Conservation (phyloP, 1,139 yeast genomes). For the Candida sp. region DNA sequence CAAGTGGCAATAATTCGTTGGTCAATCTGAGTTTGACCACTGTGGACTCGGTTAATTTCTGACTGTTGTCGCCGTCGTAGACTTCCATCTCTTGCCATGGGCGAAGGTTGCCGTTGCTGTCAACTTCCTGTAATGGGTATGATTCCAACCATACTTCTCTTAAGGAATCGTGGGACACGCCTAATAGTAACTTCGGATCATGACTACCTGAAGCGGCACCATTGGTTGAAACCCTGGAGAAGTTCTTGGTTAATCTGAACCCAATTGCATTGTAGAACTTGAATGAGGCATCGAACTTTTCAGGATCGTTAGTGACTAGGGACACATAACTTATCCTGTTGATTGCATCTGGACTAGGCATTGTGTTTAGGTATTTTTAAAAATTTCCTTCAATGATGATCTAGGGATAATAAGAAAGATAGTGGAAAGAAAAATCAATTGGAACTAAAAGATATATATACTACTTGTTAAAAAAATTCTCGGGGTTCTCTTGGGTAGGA, state of each 20-base stretch:
- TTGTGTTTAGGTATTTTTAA: not conserved
- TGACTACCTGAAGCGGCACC: constrained; percentile 36
- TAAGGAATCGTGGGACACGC: constrained; percentile 67
- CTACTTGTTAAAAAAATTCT: not conserved
- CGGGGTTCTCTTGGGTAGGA: not conserved
- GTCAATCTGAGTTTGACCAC: constrained; percentile 63
- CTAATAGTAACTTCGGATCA: constrained; percentile 40
- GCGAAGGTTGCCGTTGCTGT: constrained; percentile 47
- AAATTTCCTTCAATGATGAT: not conserved
- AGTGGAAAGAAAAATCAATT: not conserved
- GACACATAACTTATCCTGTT: constrained; percentile 52
- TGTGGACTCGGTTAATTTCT: constrained; percentile 31
- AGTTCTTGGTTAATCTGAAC: constrained; percentile 59
- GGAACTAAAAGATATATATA: not conserved
- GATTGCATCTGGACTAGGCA: constrained; percentile 15
- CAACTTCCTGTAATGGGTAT: constrained; percentile 60
- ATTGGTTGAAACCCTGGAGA: constrained; percentile 49
- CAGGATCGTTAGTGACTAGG: constrained; percentile 56
- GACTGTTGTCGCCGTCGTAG: constrained; percentile 54
- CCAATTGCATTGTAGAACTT: constrained; percentile 62
- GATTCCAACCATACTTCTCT: constrained; percentile 75
- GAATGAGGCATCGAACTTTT: constrained; percentile 48
- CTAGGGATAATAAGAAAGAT: not conserved
- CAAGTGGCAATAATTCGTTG: constrained; percentile 23
- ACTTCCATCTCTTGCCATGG: constrained; percentile 64